Evolutionary conservation across 2,329 filamentous ascomycete genomes (phyloP).

Genomic region (Fusarium albidum): DNA sequence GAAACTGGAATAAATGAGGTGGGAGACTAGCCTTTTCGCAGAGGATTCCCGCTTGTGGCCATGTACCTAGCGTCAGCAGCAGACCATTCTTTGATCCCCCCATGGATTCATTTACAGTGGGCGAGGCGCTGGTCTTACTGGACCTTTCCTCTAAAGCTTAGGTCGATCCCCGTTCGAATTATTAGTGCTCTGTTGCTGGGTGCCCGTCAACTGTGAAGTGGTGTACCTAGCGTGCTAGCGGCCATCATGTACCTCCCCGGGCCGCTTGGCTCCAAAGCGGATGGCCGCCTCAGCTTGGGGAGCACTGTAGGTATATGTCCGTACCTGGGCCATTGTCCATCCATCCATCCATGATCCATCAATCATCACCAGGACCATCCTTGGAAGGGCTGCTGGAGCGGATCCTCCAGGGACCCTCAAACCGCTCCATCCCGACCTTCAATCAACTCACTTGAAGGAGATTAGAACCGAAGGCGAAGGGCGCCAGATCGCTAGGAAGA

Average conservation of each 20-base stretch:
- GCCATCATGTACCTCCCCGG: neutral
- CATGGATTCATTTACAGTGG: conserved; percentile 1
- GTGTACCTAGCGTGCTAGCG: neutral
- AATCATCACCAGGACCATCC: conserved; percentile 16
- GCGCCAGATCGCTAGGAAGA: conserved; percentile 1
- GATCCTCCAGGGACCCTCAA: conserved; percentile 21
- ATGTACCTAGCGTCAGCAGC: conserved; percentile 12
- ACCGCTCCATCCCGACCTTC: conserved; percentile 21
- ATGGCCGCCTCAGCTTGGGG: neutral
- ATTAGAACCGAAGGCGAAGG: conserved; percentile 12
- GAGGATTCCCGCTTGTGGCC: neutral
- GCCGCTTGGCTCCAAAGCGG: neutral
- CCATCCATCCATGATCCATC: conserved; percentile 8
- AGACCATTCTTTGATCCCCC: neutral
- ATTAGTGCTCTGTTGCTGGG: neutral
- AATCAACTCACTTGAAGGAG: conserved; percentile 17
- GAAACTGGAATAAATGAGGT: conserved; percentile 30
- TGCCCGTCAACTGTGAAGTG: too few relatives aligned
- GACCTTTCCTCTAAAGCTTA: neutral
- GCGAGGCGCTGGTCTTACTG: conserved; percentile 2
- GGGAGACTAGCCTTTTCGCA: conserved; percentile 12
- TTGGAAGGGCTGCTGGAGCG: conserved; percentile 25
- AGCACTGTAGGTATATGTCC: neutral
- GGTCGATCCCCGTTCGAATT: neutral
- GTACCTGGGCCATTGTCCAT: conserved; percentile 6